Evolutionary conservation across 257 asterid species (phyloP), one percentile per base, ranked within the genome.

Genomic region (Linderniella brevidens): DNA sequence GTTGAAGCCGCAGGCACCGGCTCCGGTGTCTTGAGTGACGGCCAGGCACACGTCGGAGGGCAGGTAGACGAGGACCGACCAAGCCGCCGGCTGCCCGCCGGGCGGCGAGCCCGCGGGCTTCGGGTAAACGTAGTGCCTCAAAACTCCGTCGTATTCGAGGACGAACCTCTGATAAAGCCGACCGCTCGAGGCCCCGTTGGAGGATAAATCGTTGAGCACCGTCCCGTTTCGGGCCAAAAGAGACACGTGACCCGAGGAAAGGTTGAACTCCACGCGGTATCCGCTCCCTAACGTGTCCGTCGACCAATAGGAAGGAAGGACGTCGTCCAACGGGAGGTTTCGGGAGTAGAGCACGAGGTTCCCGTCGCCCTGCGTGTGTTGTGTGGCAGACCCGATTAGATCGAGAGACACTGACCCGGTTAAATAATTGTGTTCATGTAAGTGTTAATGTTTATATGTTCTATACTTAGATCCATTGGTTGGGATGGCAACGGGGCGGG

Each of bases 1-100:
- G 37, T 75, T 75, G 29, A 43, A 64, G 0, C 80, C 80, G 38
- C 84, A 75, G 4, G 64, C 74, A 0, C 83, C 79, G 0, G 63
- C 20, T 3, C 69, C 76, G 0, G 20, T 35, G 0, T 1, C 3
- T 19, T 29, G 53, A 0, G 0, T 4, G 9, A 74, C 35, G 0
- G 1, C 0, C 3, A 9, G 0, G 45, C 83, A 71, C 48, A 75
- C 57, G 37, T 75, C 54, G 0, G 59, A 54, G 0, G 90, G 78
- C 37, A 14, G 11, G 41, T 42, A 48, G 56, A 18, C 54, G 10
- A 6, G 3, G 19, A 46, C 52, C 0, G 48, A 58, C 85, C 85
- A 75, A 17, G 0, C 44, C 48, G 50, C 32, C 32, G 32, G 32
- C 6, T 6, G 32, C 32, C 32, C 32, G 32, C 32, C 32, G 32